Conservation (phyloP, 805 yeast species). For the Nakazawaea peltata region DNA sequence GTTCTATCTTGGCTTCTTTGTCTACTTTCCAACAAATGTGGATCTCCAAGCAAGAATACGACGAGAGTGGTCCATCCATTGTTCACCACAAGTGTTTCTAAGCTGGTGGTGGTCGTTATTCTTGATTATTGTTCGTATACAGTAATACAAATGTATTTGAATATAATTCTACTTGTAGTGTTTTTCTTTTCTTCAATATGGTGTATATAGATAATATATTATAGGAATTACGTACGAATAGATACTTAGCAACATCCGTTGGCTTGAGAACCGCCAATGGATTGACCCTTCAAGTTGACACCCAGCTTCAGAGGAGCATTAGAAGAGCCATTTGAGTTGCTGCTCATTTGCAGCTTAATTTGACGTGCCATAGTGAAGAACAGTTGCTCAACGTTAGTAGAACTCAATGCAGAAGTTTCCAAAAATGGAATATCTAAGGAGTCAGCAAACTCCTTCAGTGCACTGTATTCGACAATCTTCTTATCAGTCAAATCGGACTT, state of each 20-base stretch:
- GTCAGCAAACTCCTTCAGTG: slow-evolving; percentile 97
- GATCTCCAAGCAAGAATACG: slow-evolving; percentile 99
- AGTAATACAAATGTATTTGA: no score
- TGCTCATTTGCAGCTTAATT: slow-evolving; percentile 91
- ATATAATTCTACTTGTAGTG: no score
- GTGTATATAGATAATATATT: no score
- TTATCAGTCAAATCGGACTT: slow-evolving; percentile 91
- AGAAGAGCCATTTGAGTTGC: slow-evolving; percentile 37
- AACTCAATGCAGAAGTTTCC: slow-evolving; percentile 92
- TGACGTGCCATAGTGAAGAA: slow-evolving; percentile 98
- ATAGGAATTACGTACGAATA: no score
- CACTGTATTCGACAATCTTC: slow-evolving; percentile 91
- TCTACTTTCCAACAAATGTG: slow-evolving; percentile 99
- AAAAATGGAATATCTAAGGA: slow-evolving; percentile 89
- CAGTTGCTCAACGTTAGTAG: slow-evolving; percentile 97
- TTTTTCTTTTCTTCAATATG: no score
- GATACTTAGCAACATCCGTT: slow-evolving; percentile 38
- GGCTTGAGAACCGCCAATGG: slow-evolving; percentile 34
- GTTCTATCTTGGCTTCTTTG: slow-evolving; percentile 97
- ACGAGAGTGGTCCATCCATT: slow-evolving; percentile 99
- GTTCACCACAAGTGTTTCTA: slow-evolving; percentile 95
- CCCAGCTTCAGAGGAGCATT: slow-evolving; percentile 40
- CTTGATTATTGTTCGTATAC: neutral
- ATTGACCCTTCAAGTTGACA: slow-evolving; percentile 69
- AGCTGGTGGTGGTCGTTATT: slow-evolving; percentile 16